Base-by-base conservation (phyloP, 2,329 filamentous ascomycete species). In the Cryphonectria carpinicola region DNA sequence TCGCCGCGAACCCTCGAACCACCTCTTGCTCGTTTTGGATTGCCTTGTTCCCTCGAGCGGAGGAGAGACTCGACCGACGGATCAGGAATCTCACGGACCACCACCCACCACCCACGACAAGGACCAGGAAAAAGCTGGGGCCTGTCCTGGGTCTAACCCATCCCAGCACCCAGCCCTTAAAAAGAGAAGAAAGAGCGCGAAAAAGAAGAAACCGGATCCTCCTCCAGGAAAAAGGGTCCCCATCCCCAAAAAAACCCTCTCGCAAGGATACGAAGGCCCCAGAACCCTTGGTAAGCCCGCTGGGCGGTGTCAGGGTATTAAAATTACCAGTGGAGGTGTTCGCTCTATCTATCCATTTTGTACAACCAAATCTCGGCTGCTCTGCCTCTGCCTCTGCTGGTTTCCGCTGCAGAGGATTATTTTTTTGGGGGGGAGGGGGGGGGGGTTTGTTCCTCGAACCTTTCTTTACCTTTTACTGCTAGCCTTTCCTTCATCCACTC, bases 311-410 rank as follows among this genome's bases (percentile, higher is more conserved):
- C 54, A 58, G 54, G 54, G n/a, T 39, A 43, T 68, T 63, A 68
- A 68, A 68, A 68, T 68, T 68, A 68, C 66, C 58, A 58, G 68
- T 70, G 68, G 68, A 64, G 25, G 69, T 69, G 66, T 69, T 46
- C 64, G 69, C 66, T 43, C 66, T 63, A 49, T 66, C 69, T 62
- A n/a, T 49, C 58, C 37, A 63, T 68, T 58, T 37, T 68, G 71
- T 72, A 66, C 67, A 58, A 72, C 71, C 71, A 62, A 72, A 71
- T 71, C 71, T 72, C 71, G 71, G 66, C 69, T 68, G 56, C 65
- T 68, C 56, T 65, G 19, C 43, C 65, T 72, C 56, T 69, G 54
- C 60, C 60, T 62, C 68, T 60, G 62, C 22, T 49, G 46, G 22
- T 49, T 49, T 49, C 46, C 46, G 46, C 46, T n/a, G 19, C 8